Evolutionary conservation across 2,329 filamentous ascomycete species (phyloP), one percentile per base, ranked within the genome.

Genomic region (Beauveria sp.): DNA sequence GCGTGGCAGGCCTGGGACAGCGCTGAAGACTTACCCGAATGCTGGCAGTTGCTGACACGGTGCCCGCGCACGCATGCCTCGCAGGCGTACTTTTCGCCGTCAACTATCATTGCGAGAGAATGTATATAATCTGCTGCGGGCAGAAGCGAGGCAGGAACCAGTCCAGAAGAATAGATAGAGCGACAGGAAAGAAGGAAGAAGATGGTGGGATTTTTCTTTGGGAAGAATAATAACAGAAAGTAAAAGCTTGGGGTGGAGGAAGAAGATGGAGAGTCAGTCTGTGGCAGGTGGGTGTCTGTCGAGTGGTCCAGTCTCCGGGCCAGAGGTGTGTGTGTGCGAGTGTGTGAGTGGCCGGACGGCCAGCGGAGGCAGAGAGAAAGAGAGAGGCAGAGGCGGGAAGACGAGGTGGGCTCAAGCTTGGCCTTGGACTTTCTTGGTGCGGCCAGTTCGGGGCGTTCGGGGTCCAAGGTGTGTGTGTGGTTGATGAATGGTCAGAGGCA

Each of bases 21-120:
- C 55, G 64, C 63, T 59, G 56, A 52, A 43, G 50, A 83, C 90
- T 81, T 85, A 96, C 92, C 92, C 75, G 86, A 84, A 77, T 99
- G 94, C 76, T 93, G 91, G 82, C 94, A 99, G 75, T 94, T 96
- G 88, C 92, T 97, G 73, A 99, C 94, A 74, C 94, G 91, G 80
- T 99, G 94, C 73, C 94, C 94, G 77, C 94, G 90, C 74, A 99
- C 92, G 80, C 94, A 99, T 79, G 92, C 92, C 80, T 96, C 91
- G 82, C 93, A 97, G 77, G 93, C 93, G 81, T 86, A 97, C 82
- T 97, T 97, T 81, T 96, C 91, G 76, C 93, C 93, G 82, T 96
- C 87, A 75, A 92, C 90, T 75, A 92, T 82, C 90, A 92, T 92
- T 64, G 70, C 76, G 70, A 58, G 58, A 53, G 47, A 53, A 61